Evolutionary conservation across 1,139 yeast genomes (phyloP), one percentile per base, ranked within the genome.

Genomic region (Torulaspora globosa): DNA sequence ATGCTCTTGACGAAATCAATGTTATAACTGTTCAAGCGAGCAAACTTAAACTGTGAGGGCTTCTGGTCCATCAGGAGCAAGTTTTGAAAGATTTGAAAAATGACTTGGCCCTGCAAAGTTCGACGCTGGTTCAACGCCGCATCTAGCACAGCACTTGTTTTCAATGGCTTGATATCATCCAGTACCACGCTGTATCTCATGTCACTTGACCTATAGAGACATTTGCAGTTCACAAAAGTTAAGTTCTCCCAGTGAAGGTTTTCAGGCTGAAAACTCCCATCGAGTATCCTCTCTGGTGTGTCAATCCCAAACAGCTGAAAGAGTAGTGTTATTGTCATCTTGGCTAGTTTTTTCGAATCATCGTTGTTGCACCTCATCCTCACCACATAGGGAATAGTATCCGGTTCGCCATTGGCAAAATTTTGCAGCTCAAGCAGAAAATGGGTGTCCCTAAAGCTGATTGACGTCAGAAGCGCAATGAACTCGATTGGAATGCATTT

Each of bases 141-240:
- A 19, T 49, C 41, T 29, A 43, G 34, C 10, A 39, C 52, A 18
- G 21, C 37, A 10, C 37, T 29, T 5, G 47, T 31, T 34, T 19
- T 35, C 14, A 46, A 16, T 8, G 54, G 54, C 30, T 31, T 41
- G 16, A 52, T 21, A 26, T 47, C 52, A 10, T 52, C 49, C 36
- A 48, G 39, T 36, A 44, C 44, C n/a, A 53, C 44, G 11, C 47
- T 40, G 18, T 49, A 50, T 14, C 37, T 49, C 12, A 43, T 31
- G n/a, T 43, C 43, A 10, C 35, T 39, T 4, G 50, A 38, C 12
- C 48, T 33, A 38, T 52, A 56, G 9, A 43, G 44, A 3, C 55
- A 59, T 38, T 49, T 50, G 27, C 57, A 50, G 15, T 48, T 39
- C 23, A 54, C 39, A 31, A 60, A 51, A 24, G 56, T 51, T 15